phyloP scores from a whole-genome alignment of 495 filamentous ascomycete genomes.

The Penicillium taxi region DNA sequence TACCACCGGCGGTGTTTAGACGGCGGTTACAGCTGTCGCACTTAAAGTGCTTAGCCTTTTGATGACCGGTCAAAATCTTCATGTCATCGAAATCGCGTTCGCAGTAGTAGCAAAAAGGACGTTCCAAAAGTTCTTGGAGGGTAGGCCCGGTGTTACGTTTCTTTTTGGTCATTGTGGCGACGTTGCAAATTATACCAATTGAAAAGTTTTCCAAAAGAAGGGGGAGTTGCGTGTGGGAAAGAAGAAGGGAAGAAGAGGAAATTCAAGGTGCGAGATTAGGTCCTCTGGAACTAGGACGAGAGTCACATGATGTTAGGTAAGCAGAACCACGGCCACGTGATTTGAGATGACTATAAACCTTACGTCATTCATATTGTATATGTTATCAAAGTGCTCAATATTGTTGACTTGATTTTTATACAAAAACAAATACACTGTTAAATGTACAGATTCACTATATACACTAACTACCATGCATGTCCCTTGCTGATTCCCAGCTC shows the following conservation, averaged over 20 bases:
- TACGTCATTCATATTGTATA: too few relatives aligned
- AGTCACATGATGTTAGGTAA: conserved; percentile 5
- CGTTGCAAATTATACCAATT: background rate
- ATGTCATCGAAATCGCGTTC: conserved; percentile 97
- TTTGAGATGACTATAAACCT: too few relatives aligned
- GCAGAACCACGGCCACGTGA: too few relatives aligned
- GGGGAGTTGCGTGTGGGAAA: background rate
- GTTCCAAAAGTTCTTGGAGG: conserved; percentile 74
- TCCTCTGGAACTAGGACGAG: too few relatives aligned
- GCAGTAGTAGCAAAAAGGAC: conserved; percentile 98
- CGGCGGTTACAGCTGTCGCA: conserved; percentile 82
- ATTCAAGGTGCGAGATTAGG: background rate
- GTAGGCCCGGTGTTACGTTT: conserved; percentile 73
- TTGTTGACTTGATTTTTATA: too few relatives aligned
- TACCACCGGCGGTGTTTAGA: conserved; percentile 92
- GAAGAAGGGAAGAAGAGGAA: background rate
- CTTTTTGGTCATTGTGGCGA: conserved; percentile 67
- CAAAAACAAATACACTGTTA: too few relatives aligned
- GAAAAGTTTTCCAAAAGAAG: too few relatives aligned
- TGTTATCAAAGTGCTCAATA: too few relatives aligned
- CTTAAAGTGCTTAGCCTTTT: conserved; percentile 98
- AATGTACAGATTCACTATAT: too few relatives aligned
- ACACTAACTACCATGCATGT: too few relatives aligned
- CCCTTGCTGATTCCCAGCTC: too few relatives aligned
- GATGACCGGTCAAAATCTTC: conserved; percentile 90